Evolutionary conservation across 805 yeast species (phyloP), one percentile per base, ranked within the genome.

Genomic region (Monosporozyma yasuniensis): DNA sequence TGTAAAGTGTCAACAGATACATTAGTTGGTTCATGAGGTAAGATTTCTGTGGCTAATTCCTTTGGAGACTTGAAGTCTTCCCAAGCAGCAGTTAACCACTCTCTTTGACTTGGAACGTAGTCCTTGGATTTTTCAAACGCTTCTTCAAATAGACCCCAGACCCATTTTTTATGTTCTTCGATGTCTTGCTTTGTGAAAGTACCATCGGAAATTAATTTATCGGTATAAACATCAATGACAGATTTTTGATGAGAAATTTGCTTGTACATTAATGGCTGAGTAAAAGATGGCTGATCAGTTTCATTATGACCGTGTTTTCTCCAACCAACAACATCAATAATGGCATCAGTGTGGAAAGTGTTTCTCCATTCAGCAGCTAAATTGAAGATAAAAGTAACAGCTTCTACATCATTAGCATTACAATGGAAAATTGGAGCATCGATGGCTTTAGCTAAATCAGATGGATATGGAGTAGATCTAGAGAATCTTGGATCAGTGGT

Each of bases 381-480:
- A 71, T 88, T 85, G 80, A 90, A 90, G 61, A 91, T 82, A 67
- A 84, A 93, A 47, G 88, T 85, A 52, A 85, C 84, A 43, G 95
- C 87, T 75, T 93, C 99, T 56, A 88, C 89, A 67, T 93, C 98
- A 71, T 93, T 98, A 22, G 98, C 97, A 66, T 93, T 93, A 47
- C 93, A 98, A 72, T 93, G 99, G 95, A 93, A 93, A 63, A 93
- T 89, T 55, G 99, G 99, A 22, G 98, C 96, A 67, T 91, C 90
- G 70, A 88, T 86, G 34, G 96, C 76, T 75, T 93, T 93, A 61
- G 97, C 98, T 66, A 93, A 79, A 75, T 93, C 99, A 22, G 96
- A 86, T 62, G 99, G 97, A 72, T 93, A 93, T 64, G 95, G 91
- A 46, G 99, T 93, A 23, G 98, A 91, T 76, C 99, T 85, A 35